Evolutionary conservation across 2,329 filamentous ascomycete genomes (phyloP).

Genomic region (Annulohypoxylon truncatum): DNA sequence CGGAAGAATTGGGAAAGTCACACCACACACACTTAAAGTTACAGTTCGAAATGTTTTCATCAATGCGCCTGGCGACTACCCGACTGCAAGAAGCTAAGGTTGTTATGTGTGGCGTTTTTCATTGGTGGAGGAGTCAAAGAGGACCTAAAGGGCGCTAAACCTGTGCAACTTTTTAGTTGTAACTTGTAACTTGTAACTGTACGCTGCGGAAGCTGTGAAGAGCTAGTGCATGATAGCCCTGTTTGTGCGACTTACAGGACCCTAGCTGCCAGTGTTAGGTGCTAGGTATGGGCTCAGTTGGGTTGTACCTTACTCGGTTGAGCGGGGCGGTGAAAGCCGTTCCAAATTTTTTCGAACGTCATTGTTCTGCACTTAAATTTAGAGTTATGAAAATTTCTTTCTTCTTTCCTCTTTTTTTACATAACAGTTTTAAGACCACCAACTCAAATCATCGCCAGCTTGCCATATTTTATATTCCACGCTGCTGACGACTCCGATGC

Average conservation of each 20-base stretch:
- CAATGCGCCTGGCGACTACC: conserved; percentile 38
- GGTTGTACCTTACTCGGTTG: conserved; percentile 10
- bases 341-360: conserved; percentile 21
- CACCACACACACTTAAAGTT: conserved; percentile 29
- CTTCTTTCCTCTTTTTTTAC: conserved; percentile 45
- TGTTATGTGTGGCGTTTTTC: conserved; percentile 27
- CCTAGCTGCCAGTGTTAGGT: background rate
- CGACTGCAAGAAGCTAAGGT: conserved; percentile 22
- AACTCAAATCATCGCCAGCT: conserved; percentile 58
- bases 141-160: conserved; percentile 23
- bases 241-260: conserved; percentile 21
- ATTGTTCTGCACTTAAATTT: conserved; percentile 4
- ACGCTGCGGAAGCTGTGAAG: conserved; percentile 21
- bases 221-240: conserved; percentile 23
- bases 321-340: conserved; percentile 34
- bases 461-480: conserved; percentile 47
- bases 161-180: conserved; percentile 12
- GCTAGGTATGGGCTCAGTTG: background rate
- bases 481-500: conserved; percentile 64
- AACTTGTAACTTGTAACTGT: conserved; percentile 5
- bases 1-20: conserved; percentile 35
- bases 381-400: conserved; percentile 4
- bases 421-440: conserved; percentile 56
- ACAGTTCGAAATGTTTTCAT: conserved; percentile 48
- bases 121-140: conserved; percentile 18